Percentiles rank a stretch among this genome's conserved stretches.
phyloP scores from a whole-genome alignment of 257 asterid species.

The Capsicum pubescens region DNA sequence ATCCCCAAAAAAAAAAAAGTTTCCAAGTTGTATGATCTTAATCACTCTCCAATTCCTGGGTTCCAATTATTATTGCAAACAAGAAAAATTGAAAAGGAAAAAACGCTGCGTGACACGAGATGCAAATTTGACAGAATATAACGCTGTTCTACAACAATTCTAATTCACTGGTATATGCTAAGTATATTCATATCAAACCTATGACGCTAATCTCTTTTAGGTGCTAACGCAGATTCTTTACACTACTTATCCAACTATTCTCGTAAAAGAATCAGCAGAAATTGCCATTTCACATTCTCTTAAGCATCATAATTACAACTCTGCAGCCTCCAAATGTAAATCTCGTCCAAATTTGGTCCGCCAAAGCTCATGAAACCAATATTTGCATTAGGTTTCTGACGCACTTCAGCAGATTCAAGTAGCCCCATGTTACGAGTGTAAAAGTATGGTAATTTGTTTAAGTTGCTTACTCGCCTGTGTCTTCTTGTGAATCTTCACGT shows the following conservation, averaged over 20 bases:
- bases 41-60: not conserved
- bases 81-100: not conserved
- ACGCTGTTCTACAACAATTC: not conserved
- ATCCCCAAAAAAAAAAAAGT: not conserved
- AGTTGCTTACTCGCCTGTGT: conserved; percentile 22
- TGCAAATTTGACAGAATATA: not conserved
- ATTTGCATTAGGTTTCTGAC: not conserved
- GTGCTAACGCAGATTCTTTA: not conserved
- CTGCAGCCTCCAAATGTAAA: not conserved
- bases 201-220: not conserved
- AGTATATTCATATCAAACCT: not conserved
- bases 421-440: not conserved
- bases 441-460: not conserved
- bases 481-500: conserved; percentile 32
- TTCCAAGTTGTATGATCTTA: not conserved
- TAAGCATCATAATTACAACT: conserved; percentile 7
- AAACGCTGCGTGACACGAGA: not conserved
- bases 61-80: not conserved
- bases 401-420: not conserved
- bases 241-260: conserved; percentile 2
- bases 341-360: not conserved
- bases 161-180: conserved; percentile 13
- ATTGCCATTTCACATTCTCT: not conserved
- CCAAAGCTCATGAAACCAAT: conserved; percentile 2
- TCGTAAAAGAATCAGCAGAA: not conserved